phyloP scores from a whole-genome alignment of 192 early-diverging fungal genomes.

The Rhizoclosmatium sp. region DNA sequence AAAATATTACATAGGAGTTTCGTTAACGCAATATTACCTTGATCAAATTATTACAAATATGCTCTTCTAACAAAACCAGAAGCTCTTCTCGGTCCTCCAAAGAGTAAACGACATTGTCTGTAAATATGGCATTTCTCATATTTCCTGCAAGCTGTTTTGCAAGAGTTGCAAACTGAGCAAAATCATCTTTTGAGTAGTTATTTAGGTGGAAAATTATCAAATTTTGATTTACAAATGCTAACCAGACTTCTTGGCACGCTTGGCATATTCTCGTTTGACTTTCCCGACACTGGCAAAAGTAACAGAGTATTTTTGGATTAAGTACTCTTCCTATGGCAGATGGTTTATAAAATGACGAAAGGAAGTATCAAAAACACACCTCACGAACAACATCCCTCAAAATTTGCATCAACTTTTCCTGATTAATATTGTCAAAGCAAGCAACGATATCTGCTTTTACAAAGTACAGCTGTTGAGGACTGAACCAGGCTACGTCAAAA shows the following conservation, averaged over 20 bases:
- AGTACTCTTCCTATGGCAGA: constrained; percentile 66
- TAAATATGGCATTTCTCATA: constrained; percentile 66
- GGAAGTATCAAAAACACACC: constrained; percentile 41
- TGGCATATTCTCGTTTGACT: constrained; percentile 43
- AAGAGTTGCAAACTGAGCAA: constrained; percentile 49
- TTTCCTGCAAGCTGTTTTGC: constrained; percentile 54
- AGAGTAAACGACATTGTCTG: constrained; percentile 72
- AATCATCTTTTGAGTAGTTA: constrained; percentile 45
- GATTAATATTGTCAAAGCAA: constrained; percentile 87
- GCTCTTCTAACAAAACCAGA: constrained; percentile 61
- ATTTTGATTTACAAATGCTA: neutral
- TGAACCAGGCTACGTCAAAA: constrained; percentile 2
- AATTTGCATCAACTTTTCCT: constrained; percentile 67
- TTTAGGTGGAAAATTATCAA: neutral
- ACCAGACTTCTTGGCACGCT: constrained; percentile 35
- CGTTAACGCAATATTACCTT: constrained; percentile 34
- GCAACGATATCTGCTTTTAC: constrained; percentile 83
- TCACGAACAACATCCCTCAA: constrained; percentile 59
- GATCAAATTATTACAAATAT: constrained; percentile 74
- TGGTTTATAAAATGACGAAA: neutral
- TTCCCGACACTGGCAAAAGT: constrained; percentile 48
- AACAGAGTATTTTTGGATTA: constrained; percentile 70
- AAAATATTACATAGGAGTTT: neutral
- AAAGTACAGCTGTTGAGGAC: constrained; percentile 66
- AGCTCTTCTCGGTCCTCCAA: constrained; percentile 61